A percentile compares a stretch with the other conserved stretches of the same genome.
Evolutionary conservation across 768 basidiomycete genomes (phyloP).

Genomic region (Naematelia encephala): DNA sequence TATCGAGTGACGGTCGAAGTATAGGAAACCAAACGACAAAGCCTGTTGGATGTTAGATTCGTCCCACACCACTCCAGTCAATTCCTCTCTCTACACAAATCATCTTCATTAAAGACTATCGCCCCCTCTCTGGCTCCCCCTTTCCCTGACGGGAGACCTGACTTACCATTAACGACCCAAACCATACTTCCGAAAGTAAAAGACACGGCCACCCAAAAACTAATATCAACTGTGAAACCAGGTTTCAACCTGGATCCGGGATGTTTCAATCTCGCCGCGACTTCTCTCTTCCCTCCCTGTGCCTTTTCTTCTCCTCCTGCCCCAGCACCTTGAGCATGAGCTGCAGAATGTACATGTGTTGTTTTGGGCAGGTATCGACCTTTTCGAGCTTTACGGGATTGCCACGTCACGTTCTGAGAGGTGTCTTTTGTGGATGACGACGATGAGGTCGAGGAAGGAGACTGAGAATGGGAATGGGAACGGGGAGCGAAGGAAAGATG

Average conservation of each 20-base stretch:
- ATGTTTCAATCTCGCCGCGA: constrained; percentile 17
- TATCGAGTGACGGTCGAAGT: constrained; percentile 41
- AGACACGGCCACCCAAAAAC: constrained; percentile 45
- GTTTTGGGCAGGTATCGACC: constrained; percentile 32
- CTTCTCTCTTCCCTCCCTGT: constrained; percentile 1
- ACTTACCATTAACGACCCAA: constrained; percentile 58
- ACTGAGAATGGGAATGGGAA: no score
- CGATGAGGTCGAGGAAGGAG: background rate
- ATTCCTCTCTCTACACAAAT: no score
- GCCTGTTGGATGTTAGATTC: constrained; percentile 41
- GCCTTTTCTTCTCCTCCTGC: constrained; percentile 1
- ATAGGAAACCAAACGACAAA: constrained; percentile 59
- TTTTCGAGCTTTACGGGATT: constrained; percentile 39
- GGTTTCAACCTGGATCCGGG: constrained; percentile 32
- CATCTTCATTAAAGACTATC: background rate
- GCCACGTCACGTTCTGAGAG: constrained; percentile 11
- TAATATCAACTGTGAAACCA: constrained; percentile 35
- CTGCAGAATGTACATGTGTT: constrained; percentile 19
- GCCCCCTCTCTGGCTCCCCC: no score
- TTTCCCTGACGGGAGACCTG: no score
- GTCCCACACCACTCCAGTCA: background rate
- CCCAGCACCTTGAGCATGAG: background rate
- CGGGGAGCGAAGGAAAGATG: constrained; percentile 6
- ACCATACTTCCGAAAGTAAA: constrained; percentile 56
- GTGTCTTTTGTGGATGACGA: background rate